Conservation (phyloP, 2,329 filamentous ascomycete genomes). For the Nothophoma quercina region DNA sequence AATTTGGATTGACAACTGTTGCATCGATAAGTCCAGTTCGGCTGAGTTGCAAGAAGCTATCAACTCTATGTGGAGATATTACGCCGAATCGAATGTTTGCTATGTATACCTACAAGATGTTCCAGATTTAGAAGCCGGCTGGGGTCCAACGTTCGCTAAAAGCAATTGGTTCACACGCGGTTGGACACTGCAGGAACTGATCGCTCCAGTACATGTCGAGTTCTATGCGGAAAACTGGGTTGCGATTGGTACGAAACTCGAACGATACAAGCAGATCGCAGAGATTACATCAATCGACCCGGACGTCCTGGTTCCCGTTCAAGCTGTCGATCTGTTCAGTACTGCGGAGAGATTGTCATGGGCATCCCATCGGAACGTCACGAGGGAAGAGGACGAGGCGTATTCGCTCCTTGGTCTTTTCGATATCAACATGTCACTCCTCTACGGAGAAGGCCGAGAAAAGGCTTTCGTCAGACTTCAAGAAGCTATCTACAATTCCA, state of each 20-base stretch:
- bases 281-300: background rate
- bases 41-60: too few species aligned
- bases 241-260: background rate
- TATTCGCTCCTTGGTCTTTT: slow-evolving; percentile 30
- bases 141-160: too few species aligned
- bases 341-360: slow-evolving; percentile 18
- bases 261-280: background rate
- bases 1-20: too few species aligned
- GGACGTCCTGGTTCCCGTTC: background rate
- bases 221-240: background rate
- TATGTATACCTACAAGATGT: too few species aligned
- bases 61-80: too few species aligned
- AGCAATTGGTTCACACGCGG: background rate
- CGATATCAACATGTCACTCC: slow-evolving; percentile 18
- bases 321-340: background rate
- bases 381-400: slow-evolving; percentile 20
- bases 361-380: slow-evolving; percentile 21
- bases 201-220: background rate
- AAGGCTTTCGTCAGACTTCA: too few species aligned
- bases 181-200: background rate
- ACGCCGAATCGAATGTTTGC: too few species aligned
- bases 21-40: too few species aligned
- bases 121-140: too few species aligned
- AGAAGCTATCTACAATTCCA: too few species aligned
- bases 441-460: slow-evolving; percentile 20